These are phyloP conservation scores for Hypoxylon sp. DNA, from an alignment of 2,329 filamentous ascomycete species.

Conservation along the genomic window DNA sequence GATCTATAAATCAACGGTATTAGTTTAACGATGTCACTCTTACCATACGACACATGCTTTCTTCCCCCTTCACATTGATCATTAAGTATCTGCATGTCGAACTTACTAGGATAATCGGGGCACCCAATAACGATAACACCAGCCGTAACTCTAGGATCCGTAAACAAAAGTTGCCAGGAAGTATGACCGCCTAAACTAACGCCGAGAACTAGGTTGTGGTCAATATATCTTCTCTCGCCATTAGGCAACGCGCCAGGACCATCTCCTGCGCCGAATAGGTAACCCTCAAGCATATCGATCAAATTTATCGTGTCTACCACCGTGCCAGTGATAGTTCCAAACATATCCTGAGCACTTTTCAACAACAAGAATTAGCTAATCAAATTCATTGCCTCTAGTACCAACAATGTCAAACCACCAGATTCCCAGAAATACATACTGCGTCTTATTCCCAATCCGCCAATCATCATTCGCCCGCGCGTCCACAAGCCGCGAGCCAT, in stretches of 20 bases:
- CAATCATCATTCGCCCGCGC: constrained; percentile 81
- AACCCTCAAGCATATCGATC: constrained; percentile 83
- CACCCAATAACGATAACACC: constrained; percentile 89
- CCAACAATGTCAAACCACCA: not conserved
- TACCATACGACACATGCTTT: not conserved
- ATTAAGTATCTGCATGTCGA: not conserved
- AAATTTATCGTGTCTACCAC: constrained; percentile 81
- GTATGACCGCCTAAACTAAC: constrained; percentile 90
- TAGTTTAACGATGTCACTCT: not conserved
- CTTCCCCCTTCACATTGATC: not conserved
- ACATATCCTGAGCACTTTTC: constrained; percentile 85
- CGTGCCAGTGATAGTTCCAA: constrained; percentile 80
- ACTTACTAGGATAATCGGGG: constrained; percentile 82
- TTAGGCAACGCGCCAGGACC: constrained; percentile 53
- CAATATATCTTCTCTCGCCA: constrained; percentile 57
- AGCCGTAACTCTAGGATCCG: constrained; percentile 83
- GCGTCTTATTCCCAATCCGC: constrained; percentile 81
- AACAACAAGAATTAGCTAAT: constrained; percentile 6
- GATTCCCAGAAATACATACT: constrained; percentile 56
- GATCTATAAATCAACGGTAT: constrained; percentile 54
- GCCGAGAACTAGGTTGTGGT: constrained; percentile 82
- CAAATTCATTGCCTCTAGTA: not conserved
- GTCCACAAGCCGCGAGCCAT: constrained; percentile 81
- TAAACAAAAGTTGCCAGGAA: constrained; percentile 85
- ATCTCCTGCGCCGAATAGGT: constrained; percentile 70